Percentiles rank a stretch among this genome's conserved stretches.
Conservation (phyloP, 305 asterid genomes). For the Fraxinus baroniana region DNA sequence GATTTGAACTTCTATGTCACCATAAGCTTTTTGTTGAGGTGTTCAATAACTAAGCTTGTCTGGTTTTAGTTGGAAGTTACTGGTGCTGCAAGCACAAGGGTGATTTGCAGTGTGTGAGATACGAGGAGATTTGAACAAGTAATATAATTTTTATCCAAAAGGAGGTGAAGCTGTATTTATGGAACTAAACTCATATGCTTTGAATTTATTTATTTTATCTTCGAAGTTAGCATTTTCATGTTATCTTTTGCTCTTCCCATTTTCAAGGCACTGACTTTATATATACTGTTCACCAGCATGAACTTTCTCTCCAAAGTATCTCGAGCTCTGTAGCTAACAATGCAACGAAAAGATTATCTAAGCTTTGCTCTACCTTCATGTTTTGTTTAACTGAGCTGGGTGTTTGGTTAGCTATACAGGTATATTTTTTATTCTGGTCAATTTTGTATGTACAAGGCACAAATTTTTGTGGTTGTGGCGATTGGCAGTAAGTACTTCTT, state of each 20-base stretch:
- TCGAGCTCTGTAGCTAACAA: conserved; percentile 38
- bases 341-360: conserved; percentile 42
- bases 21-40: not conserved
- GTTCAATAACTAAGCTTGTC: not conserved
- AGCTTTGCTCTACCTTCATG: conserved; percentile 33
- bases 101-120: not conserved
- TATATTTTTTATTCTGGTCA: conserved; percentile 24
- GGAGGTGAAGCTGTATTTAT: not conserved
- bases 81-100: not conserved
- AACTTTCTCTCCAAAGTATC: conserved; percentile 24
- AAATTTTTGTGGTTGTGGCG: not conserved
- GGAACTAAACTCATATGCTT: not conserved
- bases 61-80: not conserved
- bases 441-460: not conserved
- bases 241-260: conserved; percentile 15
- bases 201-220: not conserved
- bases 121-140: not conserved
- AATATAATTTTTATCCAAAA: conserved; percentile 1
- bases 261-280: conserved; percentile 17
- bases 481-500: conserved; percentile 2
- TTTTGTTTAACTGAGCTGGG: conserved; percentile 76
- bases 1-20: not conserved
- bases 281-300: conserved; percentile 42
- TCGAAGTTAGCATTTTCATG: not conserved
- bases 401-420: conserved; percentile 69